Conservation (phyloP, 345 rosid genomes). For the Raphanus sativus region DNA sequence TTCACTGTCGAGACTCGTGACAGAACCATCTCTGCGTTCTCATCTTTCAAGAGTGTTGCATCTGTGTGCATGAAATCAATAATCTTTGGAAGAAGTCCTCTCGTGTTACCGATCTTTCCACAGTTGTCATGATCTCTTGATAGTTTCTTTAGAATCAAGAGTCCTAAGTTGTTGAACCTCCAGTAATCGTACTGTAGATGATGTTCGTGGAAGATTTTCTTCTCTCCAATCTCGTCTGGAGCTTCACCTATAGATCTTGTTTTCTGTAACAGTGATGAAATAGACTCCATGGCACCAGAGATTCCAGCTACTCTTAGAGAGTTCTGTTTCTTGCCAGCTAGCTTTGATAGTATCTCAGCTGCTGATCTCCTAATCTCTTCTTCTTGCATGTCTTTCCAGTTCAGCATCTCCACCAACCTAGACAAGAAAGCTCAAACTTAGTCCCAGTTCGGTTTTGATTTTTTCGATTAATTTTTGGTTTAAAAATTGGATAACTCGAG, state of each 20-base stretch:
- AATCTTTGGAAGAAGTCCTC: conserved; percentile 84
- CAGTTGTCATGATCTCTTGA: conserved; percentile 89
- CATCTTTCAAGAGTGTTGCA: conserved; percentile 52
- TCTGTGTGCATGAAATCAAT: conserved; percentile 71
- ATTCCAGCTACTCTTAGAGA: conserved; percentile 77
- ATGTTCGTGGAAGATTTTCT: conserved; percentile 43
- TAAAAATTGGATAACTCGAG: no score
- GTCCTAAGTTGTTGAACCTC: conserved; percentile 80
- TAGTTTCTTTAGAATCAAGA: conserved; percentile 70
- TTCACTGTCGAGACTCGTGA: conserved; percentile 67
- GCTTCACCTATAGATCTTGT: conserved; percentile 46
- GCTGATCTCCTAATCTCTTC: conserved; percentile 80
- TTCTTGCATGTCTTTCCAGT: conserved; percentile 88
- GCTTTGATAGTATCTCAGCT: conserved; percentile 67
- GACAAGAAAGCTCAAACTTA: neutral
- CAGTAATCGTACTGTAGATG: conserved; percentile 60
- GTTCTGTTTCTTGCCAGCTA: conserved; percentile 78
- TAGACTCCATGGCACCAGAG: conserved; percentile 93
- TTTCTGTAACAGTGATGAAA: conserved; percentile 72
- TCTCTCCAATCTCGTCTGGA: conserved; percentile 78
- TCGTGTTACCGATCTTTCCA: conserved; percentile 86
- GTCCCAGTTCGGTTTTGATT: no score
- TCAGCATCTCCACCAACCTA: conserved; percentile 80
- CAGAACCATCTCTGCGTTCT: conserved; percentile 31
- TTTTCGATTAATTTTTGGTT: no score